These are phyloP conservation scores for Thalassiosira ordinaria DNA, from an alignment of 352 stramenopile species.

Conservation along the genomic window DNA sequence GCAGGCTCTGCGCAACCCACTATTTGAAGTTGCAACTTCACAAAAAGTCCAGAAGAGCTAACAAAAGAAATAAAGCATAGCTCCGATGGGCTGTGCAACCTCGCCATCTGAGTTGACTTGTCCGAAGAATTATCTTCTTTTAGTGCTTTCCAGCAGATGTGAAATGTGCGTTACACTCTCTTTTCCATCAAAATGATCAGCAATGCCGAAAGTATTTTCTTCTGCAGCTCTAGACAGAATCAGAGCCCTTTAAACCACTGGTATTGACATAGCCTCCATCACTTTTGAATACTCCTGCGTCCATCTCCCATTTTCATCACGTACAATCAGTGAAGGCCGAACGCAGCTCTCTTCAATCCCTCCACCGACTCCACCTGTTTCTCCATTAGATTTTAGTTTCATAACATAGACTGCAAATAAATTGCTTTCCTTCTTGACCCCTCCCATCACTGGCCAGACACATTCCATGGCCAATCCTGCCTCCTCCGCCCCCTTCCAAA, in stretches of 20 bases:
- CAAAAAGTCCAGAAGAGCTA: no score
- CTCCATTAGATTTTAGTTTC: slow-evolving; percentile 29
- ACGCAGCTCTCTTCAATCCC: slow-evolving; percentile 5
- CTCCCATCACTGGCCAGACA: slow-evolving; percentile 48
- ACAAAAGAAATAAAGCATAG: no score
- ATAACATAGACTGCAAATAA: slow-evolving; percentile 74
- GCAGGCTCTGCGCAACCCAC: no score
- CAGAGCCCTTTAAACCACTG: slow-evolving; percentile 27
- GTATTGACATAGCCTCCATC: slow-evolving; percentile 64
- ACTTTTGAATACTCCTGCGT: slow-evolving; percentile 53
- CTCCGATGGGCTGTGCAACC: no score
- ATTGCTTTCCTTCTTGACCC: slow-evolving; percentile 33
- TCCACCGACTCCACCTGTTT: not conserved
- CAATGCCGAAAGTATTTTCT: no score
- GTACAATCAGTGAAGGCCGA: slow-evolving; percentile 40
- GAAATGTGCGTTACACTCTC: no score
- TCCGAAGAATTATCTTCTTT: no score
- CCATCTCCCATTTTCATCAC: slow-evolving; percentile 56
- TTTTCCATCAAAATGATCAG: no score
- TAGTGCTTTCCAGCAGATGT: no score
- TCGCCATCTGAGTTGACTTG: no score
- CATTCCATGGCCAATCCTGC: slow-evolving; percentile 43
- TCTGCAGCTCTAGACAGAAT: no score
- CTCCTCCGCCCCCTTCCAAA: slow-evolving; percentile 45
- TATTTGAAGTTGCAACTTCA: no score